Evolutionary conservation across 2,329 filamentous ascomycete genomes (phyloP).

Genomic region (Aphanoascus verrucosus): DNA sequence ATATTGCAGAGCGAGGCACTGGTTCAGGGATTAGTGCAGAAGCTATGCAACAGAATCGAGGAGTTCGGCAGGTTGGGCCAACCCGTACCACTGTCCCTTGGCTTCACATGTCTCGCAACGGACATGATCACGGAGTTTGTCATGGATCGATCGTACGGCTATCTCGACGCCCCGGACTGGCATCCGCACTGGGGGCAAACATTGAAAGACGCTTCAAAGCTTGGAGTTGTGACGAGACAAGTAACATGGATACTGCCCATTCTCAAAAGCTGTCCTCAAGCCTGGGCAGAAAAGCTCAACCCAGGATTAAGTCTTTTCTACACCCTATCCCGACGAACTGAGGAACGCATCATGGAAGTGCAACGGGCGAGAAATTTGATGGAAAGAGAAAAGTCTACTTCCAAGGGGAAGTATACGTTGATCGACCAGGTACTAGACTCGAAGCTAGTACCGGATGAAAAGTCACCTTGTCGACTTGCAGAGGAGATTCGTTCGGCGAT

Average conservation of each 20-base stretch:
- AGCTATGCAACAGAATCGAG: slow-evolving; percentile 15
- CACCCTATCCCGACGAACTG: slow-evolving; percentile 6
- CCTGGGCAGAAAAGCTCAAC: slow-evolving; percentile 10
- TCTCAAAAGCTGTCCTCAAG: slow-evolving; percentile 8
- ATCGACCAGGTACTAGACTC: slow-evolving; percentile 26
- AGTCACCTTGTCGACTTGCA: slow-evolving; percentile 23
- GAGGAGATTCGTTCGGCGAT: slow-evolving; percentile 26
- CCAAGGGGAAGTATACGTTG: slow-evolving; percentile 20
- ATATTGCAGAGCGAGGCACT: slow-evolving; percentile 17
- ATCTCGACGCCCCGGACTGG: slow-evolving; percentile 25
- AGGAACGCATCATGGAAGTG: slow-evolving; percentile 11
- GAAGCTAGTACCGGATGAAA: slow-evolving; percentile 29
- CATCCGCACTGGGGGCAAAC: slow-evolving; percentile 23
- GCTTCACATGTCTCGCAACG: slow-evolving; percentile 25
- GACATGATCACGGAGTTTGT: slow-evolving; percentile 39
- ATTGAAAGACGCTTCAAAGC: slow-evolving; percentile 12
- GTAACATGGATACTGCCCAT: slow-evolving; percentile 13
- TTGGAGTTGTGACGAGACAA: slow-evolving; percentile 10
- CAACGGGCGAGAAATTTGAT: not conserved
- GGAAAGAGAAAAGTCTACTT: not conserved
- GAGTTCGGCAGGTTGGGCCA: slow-evolving; percentile 2
- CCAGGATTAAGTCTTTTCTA: slow-evolving; percentile 14
- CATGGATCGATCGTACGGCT: slow-evolving; percentile 24
- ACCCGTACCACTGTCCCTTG: slow-evolving; percentile 14
- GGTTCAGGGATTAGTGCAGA: slow-evolving; percentile 17